Evolutionary conservation across 306 rosid genomes (phyloP), one percentile per base, ranked within the genome.

Genomic region (Astragalus glycyphyllos): DNA sequence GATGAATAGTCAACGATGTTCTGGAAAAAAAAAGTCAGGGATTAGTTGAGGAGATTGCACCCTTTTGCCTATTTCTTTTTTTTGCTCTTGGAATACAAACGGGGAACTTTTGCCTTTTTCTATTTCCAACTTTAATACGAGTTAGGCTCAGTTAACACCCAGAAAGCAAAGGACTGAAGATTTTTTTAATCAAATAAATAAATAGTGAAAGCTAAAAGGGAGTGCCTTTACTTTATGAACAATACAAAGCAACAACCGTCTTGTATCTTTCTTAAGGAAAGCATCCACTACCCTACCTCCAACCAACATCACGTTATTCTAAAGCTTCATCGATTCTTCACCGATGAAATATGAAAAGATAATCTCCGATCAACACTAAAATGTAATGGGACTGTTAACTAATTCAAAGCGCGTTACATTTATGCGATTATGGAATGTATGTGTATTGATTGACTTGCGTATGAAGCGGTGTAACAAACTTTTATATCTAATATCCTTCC

Each of bases 221-320:
- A 51, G n/a, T 61, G 8, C 61, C 79, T 72, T 72, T 72, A 4
- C 79, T 37, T 71, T 32, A 16, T 55, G 45, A 26, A 23, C 55
- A 26, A 26, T 26, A 26, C 31, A 26, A 26, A 26, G 31, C 68
- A 68, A 61, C 54, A 37, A 57, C 48, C 8, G 13, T 13, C 45
- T 60, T 56, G 42, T 17, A 38, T 8, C 31, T 69, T 73, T 35
- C 74, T 73, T 55, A n/a, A 13, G 11, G 55, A 73, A 77, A 77
- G 56, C 55, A 46, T 0, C 11, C 13, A 66, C 59, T 53, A 71
- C 41, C 78, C 51, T 59, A 53, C 64, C 62, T 13, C 68, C 82
- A 58, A 76, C 81, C 70, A 38, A 42, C 46, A 5, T 66, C 75
- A 71, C 45, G 55, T 75, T 58, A 66, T 71, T 54, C 42, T 48